A percentile compares a stretch with the other conserved stretches of the same genome.
These are phyloP conservation scores for Cryptococcus sp. DNA, from an alignment of 1,284 basidiomycete species.

Conservation along the genomic window DNA sequence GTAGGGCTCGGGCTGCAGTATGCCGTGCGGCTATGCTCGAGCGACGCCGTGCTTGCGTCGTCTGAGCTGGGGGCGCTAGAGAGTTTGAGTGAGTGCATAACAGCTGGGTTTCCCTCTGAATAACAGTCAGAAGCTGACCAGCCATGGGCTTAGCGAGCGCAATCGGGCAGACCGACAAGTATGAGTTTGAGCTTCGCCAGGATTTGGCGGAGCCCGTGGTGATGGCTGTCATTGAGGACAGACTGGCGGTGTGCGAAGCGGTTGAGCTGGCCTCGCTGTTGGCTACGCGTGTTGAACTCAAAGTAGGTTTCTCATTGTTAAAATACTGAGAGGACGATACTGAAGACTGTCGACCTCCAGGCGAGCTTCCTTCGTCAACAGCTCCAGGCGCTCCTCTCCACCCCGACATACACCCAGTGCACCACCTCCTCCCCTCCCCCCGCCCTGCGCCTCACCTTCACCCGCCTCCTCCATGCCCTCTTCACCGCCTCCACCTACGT, in stretches of 20 bases:
- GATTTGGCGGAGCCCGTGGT: slow-evolving; percentile 71
- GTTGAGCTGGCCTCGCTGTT: slow-evolving; percentile 57
- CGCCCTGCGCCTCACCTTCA: slow-evolving; percentile 57
- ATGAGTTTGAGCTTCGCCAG: neutral
- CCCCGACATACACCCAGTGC: slow-evolving; percentile 53
- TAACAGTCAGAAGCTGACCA: neutral
- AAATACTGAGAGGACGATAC: neutral
- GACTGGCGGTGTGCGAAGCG: slow-evolving; percentile 54
- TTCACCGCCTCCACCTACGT: slow-evolving; percentile 72
- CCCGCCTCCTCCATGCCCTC: slow-evolving; percentile 60
- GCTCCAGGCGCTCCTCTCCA: slow-evolving; percentile 31
- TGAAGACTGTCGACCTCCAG: slow-evolving; percentile 6
- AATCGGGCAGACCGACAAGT: neutral
- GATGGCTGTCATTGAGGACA: slow-evolving; percentile 61
- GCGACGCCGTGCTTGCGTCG: slow-evolving; percentile 12
- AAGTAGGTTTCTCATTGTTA: slow-evolving; percentile 50
- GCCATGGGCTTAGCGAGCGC: slow-evolving; percentile 4
- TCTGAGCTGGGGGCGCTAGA: slow-evolving; percentile 13
- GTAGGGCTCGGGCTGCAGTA: slow-evolving; percentile 25
- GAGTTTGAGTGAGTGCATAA: slow-evolving; percentile 17
- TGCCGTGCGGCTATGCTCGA: slow-evolving; percentile 21
- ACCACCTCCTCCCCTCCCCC: slow-evolving; percentile 61
- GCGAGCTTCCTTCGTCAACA: slow-evolving; percentile 43
- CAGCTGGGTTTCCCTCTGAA: no score
- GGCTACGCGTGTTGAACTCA: slow-evolving; percentile 25